Evolutionary conservation across 371 early-diverging fungal genomes (phyloP).

Genomic region (Mucor velutinosus): DNA sequence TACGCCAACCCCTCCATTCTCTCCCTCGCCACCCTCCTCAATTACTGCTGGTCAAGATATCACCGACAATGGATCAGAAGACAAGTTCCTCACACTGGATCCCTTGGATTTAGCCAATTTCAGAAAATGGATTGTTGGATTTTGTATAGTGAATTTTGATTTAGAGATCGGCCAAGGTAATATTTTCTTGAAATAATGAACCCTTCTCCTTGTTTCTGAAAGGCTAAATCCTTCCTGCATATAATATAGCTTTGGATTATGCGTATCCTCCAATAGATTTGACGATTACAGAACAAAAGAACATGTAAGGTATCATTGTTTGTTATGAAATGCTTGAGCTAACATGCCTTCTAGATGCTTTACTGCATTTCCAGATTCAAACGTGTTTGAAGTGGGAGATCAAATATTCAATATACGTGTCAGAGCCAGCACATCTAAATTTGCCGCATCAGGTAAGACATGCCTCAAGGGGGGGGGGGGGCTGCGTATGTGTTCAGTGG

Average conservation of each 20-base stretch:
- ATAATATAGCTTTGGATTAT: slow-evolving; percentile 72
- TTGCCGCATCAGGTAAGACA: slow-evolving; percentile 60
- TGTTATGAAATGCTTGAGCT: neutral
- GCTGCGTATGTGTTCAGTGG: slow-evolving; percentile 2
- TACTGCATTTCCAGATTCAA: slow-evolving; percentile 96
- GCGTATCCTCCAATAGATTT: slow-evolving; percentile 85
- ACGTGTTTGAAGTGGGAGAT: slow-evolving; percentile 90
- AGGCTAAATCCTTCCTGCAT: neutral
- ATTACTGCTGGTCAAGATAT: slow-evolving; percentile 30
- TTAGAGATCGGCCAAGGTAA: slow-evolving; percentile 88
- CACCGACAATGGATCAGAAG: slow-evolving; percentile 32
- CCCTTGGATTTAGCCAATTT: slow-evolving; percentile 56
- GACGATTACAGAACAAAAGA: slow-evolving; percentile 74
- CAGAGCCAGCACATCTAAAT: slow-evolving; percentile 64
- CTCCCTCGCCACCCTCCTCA: slow-evolving; percentile 5
- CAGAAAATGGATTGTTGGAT: slow-evolving; percentile 84
- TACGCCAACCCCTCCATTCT: slow-evolving; percentile 10
- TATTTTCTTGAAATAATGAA: neutral
- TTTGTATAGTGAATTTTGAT: slow-evolving; percentile 94
- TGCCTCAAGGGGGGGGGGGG: neutral
- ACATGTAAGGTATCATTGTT: slow-evolving; percentile 60
- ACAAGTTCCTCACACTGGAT: slow-evolving; percentile 30
- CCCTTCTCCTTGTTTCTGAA: neutral
- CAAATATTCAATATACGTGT: slow-evolving; percentile 88
- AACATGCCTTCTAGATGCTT: slow-evolving; percentile 65